Conservation (phyloP, 352 stramenopile genomes). For the Aphanomyces euteiches region DNA sequence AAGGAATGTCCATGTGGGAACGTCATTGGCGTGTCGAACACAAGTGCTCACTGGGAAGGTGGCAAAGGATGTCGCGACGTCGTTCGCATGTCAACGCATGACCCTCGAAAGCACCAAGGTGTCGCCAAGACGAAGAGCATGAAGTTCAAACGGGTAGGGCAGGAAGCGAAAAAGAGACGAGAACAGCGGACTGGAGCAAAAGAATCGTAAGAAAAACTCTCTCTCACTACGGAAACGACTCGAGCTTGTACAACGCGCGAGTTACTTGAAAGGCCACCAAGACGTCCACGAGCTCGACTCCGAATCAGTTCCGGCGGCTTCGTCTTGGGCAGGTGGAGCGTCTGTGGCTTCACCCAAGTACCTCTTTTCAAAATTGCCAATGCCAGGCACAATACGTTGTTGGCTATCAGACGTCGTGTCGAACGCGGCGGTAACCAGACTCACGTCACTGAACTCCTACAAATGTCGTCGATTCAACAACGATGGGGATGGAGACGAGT, state of each 20-base stretch:
- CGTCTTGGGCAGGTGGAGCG: not conserved
- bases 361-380: constrained; percentile 71
- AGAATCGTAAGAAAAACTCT: too few species aligned
- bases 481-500: not conserved
- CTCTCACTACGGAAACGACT: too few species aligned
- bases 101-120: constrained; percentile 74
- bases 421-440: constrained; percentile 74
- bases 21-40: constrained; percentile 50
- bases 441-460: constrained; percentile 62
- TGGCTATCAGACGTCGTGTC: constrained; percentile 54
- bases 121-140: constrained; percentile 77
- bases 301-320: not conserved
- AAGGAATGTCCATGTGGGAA: constrained; percentile 78
- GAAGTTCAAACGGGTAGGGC: constrained; percentile 70
- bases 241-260: too few species aligned
- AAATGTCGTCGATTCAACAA: not conserved
- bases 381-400: constrained; percentile 62
- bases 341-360: constrained; percentile 36
- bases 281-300: not conserved
- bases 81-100: constrained; percentile 52
- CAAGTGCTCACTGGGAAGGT: constrained; percentile 70
- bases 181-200: not conserved
- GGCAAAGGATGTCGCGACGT: constrained; percentile 64
- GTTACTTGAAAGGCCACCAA: constrained; percentile 31
- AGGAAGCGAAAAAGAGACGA: constrained; percentile 46